phyloP scores from a whole-genome alignment of 2,329 filamentous ascomycete genomes.

The Aspergillus piperis region DNA sequence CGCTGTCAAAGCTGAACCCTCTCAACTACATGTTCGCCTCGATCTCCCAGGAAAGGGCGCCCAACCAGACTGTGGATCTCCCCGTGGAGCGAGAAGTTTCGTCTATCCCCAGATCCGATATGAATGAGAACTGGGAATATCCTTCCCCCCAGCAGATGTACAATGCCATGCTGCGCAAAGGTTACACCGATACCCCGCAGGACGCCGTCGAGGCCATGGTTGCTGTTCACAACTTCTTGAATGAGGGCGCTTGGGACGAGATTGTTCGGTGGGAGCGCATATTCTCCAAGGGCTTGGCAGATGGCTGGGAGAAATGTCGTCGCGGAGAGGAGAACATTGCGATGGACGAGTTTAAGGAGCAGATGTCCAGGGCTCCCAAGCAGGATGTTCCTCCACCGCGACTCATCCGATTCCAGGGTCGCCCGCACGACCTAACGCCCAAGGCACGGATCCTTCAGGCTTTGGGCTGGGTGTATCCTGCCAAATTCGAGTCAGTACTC shows the following conservation, averaged over 20 bases:
- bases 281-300: conserved; percentile 71
- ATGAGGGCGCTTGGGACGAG: conserved; percentile 95
- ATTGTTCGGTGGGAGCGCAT: conserved; percentile 91
- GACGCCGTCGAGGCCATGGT: conserved; percentile 97
- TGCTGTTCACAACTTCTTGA: conserved; percentile 94
- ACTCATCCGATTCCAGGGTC: conserved; percentile 82
- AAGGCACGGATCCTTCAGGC: conserved; percentile 84
- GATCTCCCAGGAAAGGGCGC: conserved; percentile 76
- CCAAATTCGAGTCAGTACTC: conserved; percentile 68
- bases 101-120: conserved; percentile 83
- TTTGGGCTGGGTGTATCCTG: conserved; percentile 75
- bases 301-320: conserved; percentile 73
- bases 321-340: conserved; percentile 69
- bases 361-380: conserved; percentile 37
- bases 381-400: conserved; percentile 59
- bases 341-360: conserved; percentile 56
- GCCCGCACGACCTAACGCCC: conserved; percentile 85
- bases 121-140: conserved; percentile 87
- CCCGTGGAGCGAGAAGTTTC: conserved; percentile 80
- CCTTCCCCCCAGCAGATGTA: conserved; percentile 99
- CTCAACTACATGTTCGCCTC: conserved; percentile 95
- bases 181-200: conserved; percentile 89
- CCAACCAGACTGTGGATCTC: conserved; percentile 71
- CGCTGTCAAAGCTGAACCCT: conserved; percentile 68
- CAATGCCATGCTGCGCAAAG: conserved; percentile 94